Evolutionary conservation across 805 yeast species (phyloP), one percentile per base, ranked within the genome.

Genomic region (Cyberlindnera mycetangii): DNA sequence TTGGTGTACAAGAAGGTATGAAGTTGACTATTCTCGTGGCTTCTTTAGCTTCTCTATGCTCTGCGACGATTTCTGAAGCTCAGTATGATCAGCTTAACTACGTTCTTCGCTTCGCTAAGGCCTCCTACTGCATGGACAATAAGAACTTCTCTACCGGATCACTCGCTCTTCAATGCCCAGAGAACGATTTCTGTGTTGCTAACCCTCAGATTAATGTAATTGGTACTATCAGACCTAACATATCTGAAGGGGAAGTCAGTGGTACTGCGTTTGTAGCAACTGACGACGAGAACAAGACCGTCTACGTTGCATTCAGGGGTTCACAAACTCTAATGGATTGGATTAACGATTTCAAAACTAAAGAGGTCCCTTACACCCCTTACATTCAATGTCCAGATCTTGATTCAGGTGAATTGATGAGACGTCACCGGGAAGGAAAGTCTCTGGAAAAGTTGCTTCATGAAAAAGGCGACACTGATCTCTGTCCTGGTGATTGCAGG

Each of bases 291-390:
- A 54, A 58, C 20, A 56, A 69, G 37, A 68, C 72, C 37, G 64
- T 85, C 7, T 59, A 75, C 16, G 59, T 81, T 37, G 76, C 70
- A 0, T 81, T 80, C 52, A 71, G 88, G 62, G 93, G 93, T 4
- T 77, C 89, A 0, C 64, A 79, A 1, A 71, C 81, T 9, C 54
- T 69, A n/a, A 67, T 71, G 37, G 92, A 86, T 57, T 80, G 85
- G 83, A 44, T 72, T 11, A 71, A 78, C 27, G 85, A 86, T 61
- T 65, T 82, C 38, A 69, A 70, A 32, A 67, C 74, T 25, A 40
- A 65, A 5, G 79, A 78, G 6, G 67, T 69, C 2, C 54, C 55
- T 0, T 83, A 79, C 56, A 37, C 28, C 2, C 48, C 44, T 10
- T 42, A 32, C 22, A 12, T 42, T 7, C 24, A n/a, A 6, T 42